Base-by-base conservation (phyloP, 169 alveolate species). In the Condylostoma magnum region DNA sequence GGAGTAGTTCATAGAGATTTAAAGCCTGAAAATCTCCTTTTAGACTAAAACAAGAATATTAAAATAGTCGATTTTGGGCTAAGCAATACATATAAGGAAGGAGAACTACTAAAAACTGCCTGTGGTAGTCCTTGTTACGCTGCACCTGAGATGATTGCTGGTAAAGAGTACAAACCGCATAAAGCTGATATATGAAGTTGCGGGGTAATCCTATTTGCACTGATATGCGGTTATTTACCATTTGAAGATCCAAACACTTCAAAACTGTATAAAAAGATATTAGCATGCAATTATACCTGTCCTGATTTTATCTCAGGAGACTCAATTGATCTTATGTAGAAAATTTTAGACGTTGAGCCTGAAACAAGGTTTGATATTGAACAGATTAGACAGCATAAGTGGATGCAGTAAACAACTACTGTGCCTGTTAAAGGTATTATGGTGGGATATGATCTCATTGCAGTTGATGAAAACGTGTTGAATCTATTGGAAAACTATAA, bases 201-300 rank as follows among this genome's bases (percentile, higher is more conserved):
- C 51, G 99, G 99, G 1, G 90, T 94, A 6, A 89, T 94, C 30
- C 86, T 94, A 22, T 94, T 68, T 65, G 96, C 98, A 0, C 79
- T 94, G 83, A 75, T 91, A 10, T 92, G 96, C 48, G 98, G 98
- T 0, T 92, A 84, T 81, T 80, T 94, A 8, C 98, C 98, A 41
- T 93, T 93, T 68, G 97, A 93, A 80, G 95, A 87, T 68, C 79
- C 76, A 48, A 82, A 89, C 41, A 92, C 94, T 0, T 73, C 84
- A 4, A 81, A 73, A 15, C 78, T 92, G 33, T 92, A 88, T 73
- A 80, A 86, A 71, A 85, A 86, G 57, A 92, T 92, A 30, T 55
- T 86, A 50, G 58, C 58, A 28, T 89, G 93, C 36, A 73, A 83
- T 36, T 87, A 89, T 80, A 84, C 85, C 22, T 57, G 90, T 43